Evolutionary conservation across 129 eudicot genomes (phyloP).

Genomic region (Arctium minus): DNA sequence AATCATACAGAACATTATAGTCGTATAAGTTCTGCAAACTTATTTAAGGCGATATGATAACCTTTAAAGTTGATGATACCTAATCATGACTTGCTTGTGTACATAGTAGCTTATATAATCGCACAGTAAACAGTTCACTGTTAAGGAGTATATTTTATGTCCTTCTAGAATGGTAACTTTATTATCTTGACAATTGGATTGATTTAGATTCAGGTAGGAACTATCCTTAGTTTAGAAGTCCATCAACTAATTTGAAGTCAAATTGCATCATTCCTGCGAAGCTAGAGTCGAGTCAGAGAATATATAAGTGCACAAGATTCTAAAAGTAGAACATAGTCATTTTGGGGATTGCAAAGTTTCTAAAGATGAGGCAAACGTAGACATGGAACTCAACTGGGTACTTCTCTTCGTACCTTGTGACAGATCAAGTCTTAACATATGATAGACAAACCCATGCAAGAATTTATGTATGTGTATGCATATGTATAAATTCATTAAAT

Average conservation of each 20-base stretch:
- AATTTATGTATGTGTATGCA: neutral
- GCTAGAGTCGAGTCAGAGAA: neutral
- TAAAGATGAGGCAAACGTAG: neutral
- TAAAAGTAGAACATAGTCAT: neutral
- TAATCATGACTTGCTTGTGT: neutral
- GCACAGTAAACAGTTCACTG: neutral
- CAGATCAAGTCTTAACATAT: neutral
- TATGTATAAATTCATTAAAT: neutral
- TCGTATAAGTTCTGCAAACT: neutral
- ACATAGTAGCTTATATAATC: neutral
- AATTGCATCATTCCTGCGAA: neutral
- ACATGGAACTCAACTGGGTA: neutral
- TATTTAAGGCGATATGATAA: neutral
- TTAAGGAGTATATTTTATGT: neutral
- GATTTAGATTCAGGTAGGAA: neutral
- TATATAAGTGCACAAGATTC: neutral
- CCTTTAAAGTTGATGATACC: neutral
- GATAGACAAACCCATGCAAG: neutral
- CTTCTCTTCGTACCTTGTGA: neutral
- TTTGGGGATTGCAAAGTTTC: neutral
- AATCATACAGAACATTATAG: neutral
- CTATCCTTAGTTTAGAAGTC: neutral
- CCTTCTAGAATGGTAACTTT: neutral
- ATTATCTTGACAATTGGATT: neutral
- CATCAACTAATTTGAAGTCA: neutral